phyloP scores from a whole-genome alignment of 257 asterid genomes.

The Plantago elongata region DNA sequence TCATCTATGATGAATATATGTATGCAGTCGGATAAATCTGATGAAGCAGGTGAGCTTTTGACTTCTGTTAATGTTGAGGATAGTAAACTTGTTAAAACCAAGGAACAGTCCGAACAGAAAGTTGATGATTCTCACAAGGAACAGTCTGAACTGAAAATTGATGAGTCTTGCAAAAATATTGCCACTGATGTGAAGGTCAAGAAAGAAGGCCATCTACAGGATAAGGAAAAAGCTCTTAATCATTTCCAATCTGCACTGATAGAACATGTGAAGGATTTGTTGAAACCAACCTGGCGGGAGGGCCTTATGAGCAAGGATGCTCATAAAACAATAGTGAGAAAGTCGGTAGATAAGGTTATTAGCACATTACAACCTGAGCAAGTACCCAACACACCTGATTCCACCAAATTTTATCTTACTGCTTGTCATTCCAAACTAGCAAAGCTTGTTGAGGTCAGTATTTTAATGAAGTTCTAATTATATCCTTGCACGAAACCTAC shows the following conservation, averaged over 20 bases:
- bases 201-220: slow-evolving; percentile 28
- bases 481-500: slow-evolving; percentile 4
- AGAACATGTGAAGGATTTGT: slow-evolving; percentile 68
- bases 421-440: slow-evolving; percentile 54
- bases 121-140: slow-evolving; percentile 25
- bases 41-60: slow-evolving; percentile 37
- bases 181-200: slow-evolving; percentile 32
- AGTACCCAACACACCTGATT: slow-evolving; percentile 63
- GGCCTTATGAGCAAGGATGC: slow-evolving; percentile 80
- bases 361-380: slow-evolving; percentile 54
- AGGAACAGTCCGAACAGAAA: slow-evolving; percentile 26
- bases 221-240: slow-evolving; percentile 45
- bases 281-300: slow-evolving; percentile 73
- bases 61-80: slow-evolving; percentile 28
- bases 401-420: slow-evolving; percentile 48
- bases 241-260: slow-evolving; percentile 60
- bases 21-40: slow-evolving; percentile 31
- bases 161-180: slow-evolving; percentile 30
- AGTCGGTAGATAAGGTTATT: slow-evolving; percentile 64
- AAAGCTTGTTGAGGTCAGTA: slow-evolving; percentile 83
- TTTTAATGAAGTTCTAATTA: slow-evolving; percentile 18
- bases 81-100: slow-evolving; percentile 27
- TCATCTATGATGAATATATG: slow-evolving; percentile 36
- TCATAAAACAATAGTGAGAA: slow-evolving; percentile 72
- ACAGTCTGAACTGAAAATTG: slow-evolving; percentile 30